Evolutionary conservation across 305 asterid species (phyloP), one percentile per base, ranked within the genome.

Genomic region (Fraxinus albicans): DNA sequence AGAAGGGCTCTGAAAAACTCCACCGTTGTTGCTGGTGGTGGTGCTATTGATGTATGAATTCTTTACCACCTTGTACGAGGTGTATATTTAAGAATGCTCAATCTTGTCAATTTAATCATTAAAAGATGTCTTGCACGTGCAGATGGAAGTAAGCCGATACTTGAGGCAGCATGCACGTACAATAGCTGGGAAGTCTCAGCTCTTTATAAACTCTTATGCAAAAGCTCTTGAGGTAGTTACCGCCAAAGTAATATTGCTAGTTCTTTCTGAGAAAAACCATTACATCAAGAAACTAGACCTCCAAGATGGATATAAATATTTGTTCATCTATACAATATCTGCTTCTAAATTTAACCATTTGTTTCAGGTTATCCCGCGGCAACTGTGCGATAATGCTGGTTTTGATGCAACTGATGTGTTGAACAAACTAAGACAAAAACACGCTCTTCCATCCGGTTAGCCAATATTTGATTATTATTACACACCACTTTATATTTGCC

Each of bases 91-190:
- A 55, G 70, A 79, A 72, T 29, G 74, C 70, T 35, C 42, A 44
- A 33, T 36, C 38, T 69, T 21, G 31, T 25, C 21, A 31, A 13
- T 75, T 86, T 72, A 38, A 72, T 72, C 44, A 34, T 72, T 31
- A 17, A 33, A 72, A 72, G 27, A 72, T 72, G 27, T 15, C 25
- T 34, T 72, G 44, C 6, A 78, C 79, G 1, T 88, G 88, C 90
- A 96, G 99, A 96, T 95, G 98, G 99, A 95, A 88, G 93, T 96
- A 83, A 96, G 98, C 88, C 91, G 98, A 79, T 93, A 89, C 86
- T 87, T 96, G 94, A 91, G 99, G 91, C 97, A 92, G 89, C 98
- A 96, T 92, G 98, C 99, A 34, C 97, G 99, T 23, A 90, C 97
- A 75, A 95, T 96, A 78, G 96, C 96, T 84, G 99, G 99, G 84